These are phyloP conservation scores for Lachancea waltii DNA, from an alignment of 805 yeast species.

Conservation along the genomic window DNA sequence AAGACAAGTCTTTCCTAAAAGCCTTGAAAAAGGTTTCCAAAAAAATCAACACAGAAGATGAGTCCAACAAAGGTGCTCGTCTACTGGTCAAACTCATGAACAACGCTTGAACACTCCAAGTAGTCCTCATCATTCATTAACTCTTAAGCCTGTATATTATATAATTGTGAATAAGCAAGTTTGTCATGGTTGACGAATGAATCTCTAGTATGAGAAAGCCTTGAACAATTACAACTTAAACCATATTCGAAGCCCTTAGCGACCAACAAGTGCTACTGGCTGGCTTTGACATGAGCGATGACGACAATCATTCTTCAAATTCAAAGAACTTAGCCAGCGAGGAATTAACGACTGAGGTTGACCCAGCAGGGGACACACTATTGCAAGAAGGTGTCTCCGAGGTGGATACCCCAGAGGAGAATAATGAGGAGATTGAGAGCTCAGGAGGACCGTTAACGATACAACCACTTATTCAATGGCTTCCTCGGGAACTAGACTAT, in stretches of 20 bases:
- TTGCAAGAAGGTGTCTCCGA: neutral
- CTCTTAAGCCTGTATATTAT: conserved; percentile 6
- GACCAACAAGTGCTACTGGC: neutral
- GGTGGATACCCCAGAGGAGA: neutral
- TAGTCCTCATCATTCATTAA: neutral
- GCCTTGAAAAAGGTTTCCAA: conserved; percentile 47
- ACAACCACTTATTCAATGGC: conserved; percentile 20
- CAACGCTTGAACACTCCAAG: conserved; percentile 4
- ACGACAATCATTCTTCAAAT: neutral
- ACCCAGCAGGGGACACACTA: neutral
- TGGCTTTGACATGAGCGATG: neutral
- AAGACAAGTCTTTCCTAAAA: conserved; percentile 43
- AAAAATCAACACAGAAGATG: conserved; percentile 35
- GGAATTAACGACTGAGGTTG: neutral
- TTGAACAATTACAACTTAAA: too few species aligned
- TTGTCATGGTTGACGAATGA: neutral
- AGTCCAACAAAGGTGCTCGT: conserved; percentile 62
- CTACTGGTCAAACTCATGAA: conserved; percentile 37
- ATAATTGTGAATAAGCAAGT: neutral
- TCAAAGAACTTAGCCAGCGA: too few species aligned
- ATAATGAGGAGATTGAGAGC: neutral
- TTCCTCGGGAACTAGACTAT: conserved; percentile 23
- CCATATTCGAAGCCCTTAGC: too few species aligned
- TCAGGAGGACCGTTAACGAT: conserved; percentile 19
- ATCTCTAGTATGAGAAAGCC: too few species aligned